A percentile compares a stretch with the other conserved stretches of the same genome.
phyloP scores from a whole-genome alignment of 768 basidiomycete species.

The Phylloporus sp. region DNA sequence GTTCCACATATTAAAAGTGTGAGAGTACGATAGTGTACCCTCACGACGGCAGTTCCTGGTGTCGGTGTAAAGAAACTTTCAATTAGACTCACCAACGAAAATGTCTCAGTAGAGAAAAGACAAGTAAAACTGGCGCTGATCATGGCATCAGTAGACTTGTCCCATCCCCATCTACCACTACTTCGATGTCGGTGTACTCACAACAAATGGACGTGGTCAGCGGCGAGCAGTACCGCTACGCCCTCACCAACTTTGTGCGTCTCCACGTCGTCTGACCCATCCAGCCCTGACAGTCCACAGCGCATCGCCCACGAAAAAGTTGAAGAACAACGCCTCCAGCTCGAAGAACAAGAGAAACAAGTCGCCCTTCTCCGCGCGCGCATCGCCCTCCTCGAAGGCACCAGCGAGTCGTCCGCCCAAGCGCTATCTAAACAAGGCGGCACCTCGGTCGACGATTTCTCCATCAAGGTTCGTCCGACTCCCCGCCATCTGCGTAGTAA shows the following conservation, averaged over 20 bases:
- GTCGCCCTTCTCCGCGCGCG: constrained; percentile 69
- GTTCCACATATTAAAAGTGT: too few relatives aligned
- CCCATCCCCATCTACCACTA: too few relatives aligned
- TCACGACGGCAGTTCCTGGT: too few relatives aligned
- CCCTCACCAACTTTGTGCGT: constrained; percentile 76
- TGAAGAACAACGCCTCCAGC: constrained; percentile 72
- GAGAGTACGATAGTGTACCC: too few relatives aligned
- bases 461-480: constrained; percentile 61
- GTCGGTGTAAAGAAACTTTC: too few relatives aligned
- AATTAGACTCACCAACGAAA: too few relatives aligned
- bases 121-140: too few relatives aligned
- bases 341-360: constrained; percentile 81
- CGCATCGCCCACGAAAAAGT: constrained; percentile 88
- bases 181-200: too few relatives aligned
- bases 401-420: constrained; percentile 34
- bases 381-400: constrained; percentile 71
- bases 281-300: constrained; percentile 32
- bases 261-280: neutral
- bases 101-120: too few relatives aligned
- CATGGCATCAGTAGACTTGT: too few relatives aligned
- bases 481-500: neutral
- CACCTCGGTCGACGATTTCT: constrained; percentile 80
- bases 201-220: constrained; percentile 34
- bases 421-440: constrained; percentile 39
- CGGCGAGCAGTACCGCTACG: constrained; percentile 76